Conservation (phyloP, 1,139 yeast genomes). For the Lodderomyces metapsilosis region DNA sequence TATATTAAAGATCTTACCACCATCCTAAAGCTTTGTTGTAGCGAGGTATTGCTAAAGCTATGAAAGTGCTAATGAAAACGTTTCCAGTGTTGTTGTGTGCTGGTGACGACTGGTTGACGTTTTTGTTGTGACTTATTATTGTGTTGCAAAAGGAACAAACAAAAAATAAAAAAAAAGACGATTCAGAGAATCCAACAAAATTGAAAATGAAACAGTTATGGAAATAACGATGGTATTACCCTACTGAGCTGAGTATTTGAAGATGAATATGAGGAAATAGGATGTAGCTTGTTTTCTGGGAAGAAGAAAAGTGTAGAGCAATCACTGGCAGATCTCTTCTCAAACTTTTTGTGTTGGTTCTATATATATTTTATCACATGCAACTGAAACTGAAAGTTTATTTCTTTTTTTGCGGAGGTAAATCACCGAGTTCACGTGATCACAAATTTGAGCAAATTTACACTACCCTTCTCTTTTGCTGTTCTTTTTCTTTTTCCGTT, state of each 20-base stretch:
- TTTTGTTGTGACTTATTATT: neutral
- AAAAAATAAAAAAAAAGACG: neutral
- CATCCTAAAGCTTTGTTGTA: constrained; percentile 8
- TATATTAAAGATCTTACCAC: constrained; percentile 12
- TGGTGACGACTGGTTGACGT: too few species aligned
- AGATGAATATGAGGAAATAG: too few species aligned
- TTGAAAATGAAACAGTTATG: too few species aligned
- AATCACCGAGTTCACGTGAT: neutral
- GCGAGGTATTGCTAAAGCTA: too few species aligned
- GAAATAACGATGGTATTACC: too few species aligned
- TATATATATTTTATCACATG: neutral
- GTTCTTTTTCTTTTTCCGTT: neutral
- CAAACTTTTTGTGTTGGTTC: too few species aligned
- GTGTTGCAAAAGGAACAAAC: neutral
- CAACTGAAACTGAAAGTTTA: neutral
- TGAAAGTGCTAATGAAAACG: too few species aligned
- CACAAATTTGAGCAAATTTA: neutral
- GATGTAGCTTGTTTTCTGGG: too few species aligned
- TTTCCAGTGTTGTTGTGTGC: too few species aligned
- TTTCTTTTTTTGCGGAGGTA: neutral
- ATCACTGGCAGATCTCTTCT: too few species aligned
- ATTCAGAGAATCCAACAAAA: neutral
- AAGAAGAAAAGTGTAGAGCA: too few species aligned
- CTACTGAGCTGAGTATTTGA: too few species aligned
- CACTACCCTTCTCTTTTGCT: neutral